Evolutionary conservation across 495 filamentous ascomycete species (phyloP).

Genomic region (Platismatia glauca): DNA sequence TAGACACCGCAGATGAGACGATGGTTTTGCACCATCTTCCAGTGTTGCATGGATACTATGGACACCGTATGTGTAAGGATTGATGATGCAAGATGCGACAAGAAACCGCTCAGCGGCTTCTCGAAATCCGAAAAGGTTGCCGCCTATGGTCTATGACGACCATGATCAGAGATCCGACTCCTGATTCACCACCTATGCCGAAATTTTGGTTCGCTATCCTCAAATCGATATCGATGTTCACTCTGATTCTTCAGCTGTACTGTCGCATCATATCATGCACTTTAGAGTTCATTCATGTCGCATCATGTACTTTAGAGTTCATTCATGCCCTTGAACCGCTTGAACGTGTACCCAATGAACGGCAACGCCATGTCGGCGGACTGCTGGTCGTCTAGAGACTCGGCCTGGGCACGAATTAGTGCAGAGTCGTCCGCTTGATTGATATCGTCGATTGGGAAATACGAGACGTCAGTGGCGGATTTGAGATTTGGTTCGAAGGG

Average conservation of each 20-base stretch:
- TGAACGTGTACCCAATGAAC: slow-evolving; percentile 98
- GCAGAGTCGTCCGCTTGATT: slow-evolving; percentile 79
- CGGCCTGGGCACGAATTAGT: slow-evolving; percentile 57
- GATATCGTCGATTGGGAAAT: slow-evolving; percentile 98
- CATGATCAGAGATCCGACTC: background rate
- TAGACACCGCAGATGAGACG: background rate
- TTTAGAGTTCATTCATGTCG: too few relatives aligned
- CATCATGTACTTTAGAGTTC: background rate
- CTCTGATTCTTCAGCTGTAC: background rate
- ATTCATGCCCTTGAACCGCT: slow-evolving; percentile 65
- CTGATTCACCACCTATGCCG: background rate
- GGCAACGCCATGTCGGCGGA: slow-evolving; percentile 84
- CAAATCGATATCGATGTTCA: background rate
- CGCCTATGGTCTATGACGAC: background rate
- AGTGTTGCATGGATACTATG: background rate
- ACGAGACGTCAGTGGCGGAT: slow-evolving; percentile 91
- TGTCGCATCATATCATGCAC: too few relatives aligned
- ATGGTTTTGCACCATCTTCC: background rate
- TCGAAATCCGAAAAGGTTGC: background rate
- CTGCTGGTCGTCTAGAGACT: slow-evolving; percentile 51
- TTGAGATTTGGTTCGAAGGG: slow-evolving; percentile 90
- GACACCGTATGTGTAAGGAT: background rate
- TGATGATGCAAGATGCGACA: background rate
- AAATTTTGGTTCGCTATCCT: background rate
- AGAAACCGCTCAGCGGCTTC: slow-evolving; percentile 10